Evolutionary conservation across 2,329 filamentous ascomycete genomes (phyloP).

Genomic region (Lasiodiplodia hormozganensis): DNA sequence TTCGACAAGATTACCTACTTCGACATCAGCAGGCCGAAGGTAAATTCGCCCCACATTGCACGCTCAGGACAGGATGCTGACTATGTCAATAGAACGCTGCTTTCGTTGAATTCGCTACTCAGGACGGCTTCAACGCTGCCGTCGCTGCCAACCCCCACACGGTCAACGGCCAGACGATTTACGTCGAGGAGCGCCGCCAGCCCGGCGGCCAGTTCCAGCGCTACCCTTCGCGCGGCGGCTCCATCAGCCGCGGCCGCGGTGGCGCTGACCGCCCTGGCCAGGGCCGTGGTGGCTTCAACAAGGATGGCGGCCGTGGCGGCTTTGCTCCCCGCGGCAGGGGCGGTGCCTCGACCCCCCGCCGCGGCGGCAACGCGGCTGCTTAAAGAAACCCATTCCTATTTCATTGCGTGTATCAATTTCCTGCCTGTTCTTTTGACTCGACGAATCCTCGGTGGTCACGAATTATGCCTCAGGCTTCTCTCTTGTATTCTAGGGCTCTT

Average conservation of each 20-base stretch:
- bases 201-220: conserved; percentile 47
- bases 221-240: conserved; percentile 48
- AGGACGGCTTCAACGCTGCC: conserved; percentile 83
- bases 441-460: conserved; percentile 28
- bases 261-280: conserved; percentile 68
- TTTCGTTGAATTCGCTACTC: conserved; percentile 89
- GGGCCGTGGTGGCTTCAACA: conserved; percentile 72
- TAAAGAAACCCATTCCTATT: conserved; percentile 33
- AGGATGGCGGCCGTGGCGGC: conserved; percentile 73
- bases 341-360: conserved; percentile 57
- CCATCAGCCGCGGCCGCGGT: conserved; percentile 64
- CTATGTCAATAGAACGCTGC: conserved; percentile 79
- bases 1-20: conserved; percentile 71
- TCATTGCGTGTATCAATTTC: conserved; percentile 17
- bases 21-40: conserved; percentile 75
- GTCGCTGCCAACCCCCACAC: conserved; percentile 83
- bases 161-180: conserved; percentile 81
- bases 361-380: conserved; percentile 51
- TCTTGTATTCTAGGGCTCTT: conserved; percentile 31
- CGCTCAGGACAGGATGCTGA: conserved; percentile 32
- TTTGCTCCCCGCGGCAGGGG: conserved; percentile 57
- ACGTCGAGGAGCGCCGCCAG: conserved; percentile 86
- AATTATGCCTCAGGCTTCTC: conserved; percentile 30
- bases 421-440: conserved; percentile 17
- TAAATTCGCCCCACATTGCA: conserved; percentile 50